phyloP scores from a whole-genome alignment of 148 eudicot species.

The Nyssa sinensis region DNA sequence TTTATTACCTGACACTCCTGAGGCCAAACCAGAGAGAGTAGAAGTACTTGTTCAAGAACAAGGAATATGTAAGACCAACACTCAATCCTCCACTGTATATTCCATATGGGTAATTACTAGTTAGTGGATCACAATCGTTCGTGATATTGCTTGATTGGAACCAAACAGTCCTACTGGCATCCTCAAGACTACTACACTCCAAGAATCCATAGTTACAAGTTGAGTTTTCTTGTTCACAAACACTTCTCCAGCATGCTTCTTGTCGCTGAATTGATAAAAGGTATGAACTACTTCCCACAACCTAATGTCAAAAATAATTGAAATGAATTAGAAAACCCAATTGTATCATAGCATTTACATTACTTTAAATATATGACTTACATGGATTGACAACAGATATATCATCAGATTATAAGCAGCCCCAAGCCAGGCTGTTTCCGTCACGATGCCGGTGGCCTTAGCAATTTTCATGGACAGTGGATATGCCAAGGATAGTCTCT shows the following conservation, averaged over 20 bases:
- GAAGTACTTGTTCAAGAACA: conserved; percentile 60
- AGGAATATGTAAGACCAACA: conserved; percentile 36
- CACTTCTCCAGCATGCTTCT: conserved; percentile 73
- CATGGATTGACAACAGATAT: conserved; percentile 67
- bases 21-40: conserved; percentile 95
- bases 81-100: conserved; percentile 60
- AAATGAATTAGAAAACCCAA: too few species aligned
- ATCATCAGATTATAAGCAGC: conserved; percentile 78
- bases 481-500: conserved; percentile 50
- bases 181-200: conserved; percentile 45
- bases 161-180: conserved; percentile 47
- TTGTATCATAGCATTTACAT: too few species aligned
- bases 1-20: conserved; percentile 68
- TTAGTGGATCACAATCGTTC: conserved; percentile 38
- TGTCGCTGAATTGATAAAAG: conserved; percentile 69
- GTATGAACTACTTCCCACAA: conserved; percentile 82
- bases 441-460: conserved; percentile 64
- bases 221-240: conserved; percentile 29
- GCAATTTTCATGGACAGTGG: conserved; percentile 60
- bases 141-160: conserved; percentile 56
- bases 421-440: conserved; percentile 80
- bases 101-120: conserved; percentile 46
- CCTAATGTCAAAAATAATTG: too few species aligned
- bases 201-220: conserved; percentile 48
- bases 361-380: conserved; percentile 33